Percentiles rank a stretch among this genome's conserved stretches.
Evolutionary conservation across 202 grass and related monocot genomes (phyloP).

Genomic region (Alloteropsis angusta): DNA sequence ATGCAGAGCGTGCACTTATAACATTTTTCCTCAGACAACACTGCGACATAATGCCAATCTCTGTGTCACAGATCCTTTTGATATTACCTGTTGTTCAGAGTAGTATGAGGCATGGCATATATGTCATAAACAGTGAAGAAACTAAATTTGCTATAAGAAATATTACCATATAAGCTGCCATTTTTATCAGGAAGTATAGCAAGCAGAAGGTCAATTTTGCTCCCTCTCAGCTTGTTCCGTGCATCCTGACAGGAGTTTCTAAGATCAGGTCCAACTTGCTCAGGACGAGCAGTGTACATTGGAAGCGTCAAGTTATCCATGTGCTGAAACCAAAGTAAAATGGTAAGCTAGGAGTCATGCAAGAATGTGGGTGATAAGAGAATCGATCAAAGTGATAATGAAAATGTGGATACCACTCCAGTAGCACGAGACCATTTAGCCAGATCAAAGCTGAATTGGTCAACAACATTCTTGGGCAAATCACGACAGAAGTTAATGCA

Average conservation of each 20-base stretch:
- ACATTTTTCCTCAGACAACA: conserved; percentile 41
- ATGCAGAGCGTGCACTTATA: neutral
- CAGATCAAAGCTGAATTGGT: conserved; percentile 24
- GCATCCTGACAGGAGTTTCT: neutral
- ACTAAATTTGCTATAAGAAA: neutral
- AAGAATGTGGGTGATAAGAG: neutral
- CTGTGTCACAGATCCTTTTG: conserved; percentile 70
- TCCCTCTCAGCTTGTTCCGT: neutral
- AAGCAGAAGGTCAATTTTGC: conserved; percentile 46
- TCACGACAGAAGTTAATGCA: conserved; percentile 40
- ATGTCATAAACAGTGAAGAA: neutral
- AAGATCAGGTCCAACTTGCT: conserved; percentile 14
- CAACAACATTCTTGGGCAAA: neutral
- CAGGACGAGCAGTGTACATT: neutral
- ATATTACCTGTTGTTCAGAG: conserved; percentile 30
- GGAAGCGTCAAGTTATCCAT: neutral
- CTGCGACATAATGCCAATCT: conserved; percentile 54
- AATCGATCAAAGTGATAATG: neutral
- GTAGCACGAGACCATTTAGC: conserved; percentile 15
- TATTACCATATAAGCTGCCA: conserved; percentile 45
- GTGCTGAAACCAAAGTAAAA: conserved; percentile 18
- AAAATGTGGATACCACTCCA: conserved; percentile 43
- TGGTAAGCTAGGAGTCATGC: neutral
- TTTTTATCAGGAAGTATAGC: conserved; percentile 52
- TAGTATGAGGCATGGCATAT: neutral